Evolutionary conservation across 345 rosid genomes (phyloP).

Genomic region (Eucalyptus tenuipes): DNA sequence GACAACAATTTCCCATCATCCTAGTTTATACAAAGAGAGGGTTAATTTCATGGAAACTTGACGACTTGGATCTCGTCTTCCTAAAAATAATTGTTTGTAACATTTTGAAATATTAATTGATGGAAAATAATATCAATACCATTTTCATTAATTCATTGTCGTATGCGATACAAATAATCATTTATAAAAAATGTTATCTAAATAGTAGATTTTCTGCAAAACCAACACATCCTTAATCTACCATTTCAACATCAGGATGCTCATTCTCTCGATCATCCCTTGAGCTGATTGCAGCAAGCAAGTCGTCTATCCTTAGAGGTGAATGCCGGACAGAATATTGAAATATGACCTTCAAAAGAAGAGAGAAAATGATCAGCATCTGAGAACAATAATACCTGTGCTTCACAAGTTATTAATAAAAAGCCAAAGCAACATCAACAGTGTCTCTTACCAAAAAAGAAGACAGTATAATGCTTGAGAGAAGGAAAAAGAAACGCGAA

Average conservation of each 20-base stretch:
- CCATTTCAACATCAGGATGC: constrained; percentile 60
- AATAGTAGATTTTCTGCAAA: neutral
- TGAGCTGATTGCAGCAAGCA: constrained; percentile 33
- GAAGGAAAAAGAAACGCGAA: neutral
- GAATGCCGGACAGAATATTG: constrained; percentile 67
- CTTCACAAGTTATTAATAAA: neutral
- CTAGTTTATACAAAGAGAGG: neutral
- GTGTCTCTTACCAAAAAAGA: neutral
- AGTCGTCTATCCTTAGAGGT: constrained; percentile 72
- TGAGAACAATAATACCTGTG: neutral
- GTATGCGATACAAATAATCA: neutral
- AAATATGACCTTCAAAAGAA: constrained; percentile 47
- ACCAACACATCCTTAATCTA: constrained; percentile 12
- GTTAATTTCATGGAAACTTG: neutral
- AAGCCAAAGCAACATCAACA: neutral
- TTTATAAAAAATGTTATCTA: neutral
- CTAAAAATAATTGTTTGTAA: neutral
- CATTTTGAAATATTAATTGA: neutral
- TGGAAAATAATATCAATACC: neutral
- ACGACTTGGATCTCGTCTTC: neutral
- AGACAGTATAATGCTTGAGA: neutral
- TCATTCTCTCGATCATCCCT: constrained; percentile 32
- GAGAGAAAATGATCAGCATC: neutral
- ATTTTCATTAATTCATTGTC: neutral
- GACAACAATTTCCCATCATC: neutral